Evolutionary conservation across 1,284 basidiomycete genomes (phyloP), one percentile per base, ranked within the genome.

Genomic region (Rhodotorula sp.): DNA sequence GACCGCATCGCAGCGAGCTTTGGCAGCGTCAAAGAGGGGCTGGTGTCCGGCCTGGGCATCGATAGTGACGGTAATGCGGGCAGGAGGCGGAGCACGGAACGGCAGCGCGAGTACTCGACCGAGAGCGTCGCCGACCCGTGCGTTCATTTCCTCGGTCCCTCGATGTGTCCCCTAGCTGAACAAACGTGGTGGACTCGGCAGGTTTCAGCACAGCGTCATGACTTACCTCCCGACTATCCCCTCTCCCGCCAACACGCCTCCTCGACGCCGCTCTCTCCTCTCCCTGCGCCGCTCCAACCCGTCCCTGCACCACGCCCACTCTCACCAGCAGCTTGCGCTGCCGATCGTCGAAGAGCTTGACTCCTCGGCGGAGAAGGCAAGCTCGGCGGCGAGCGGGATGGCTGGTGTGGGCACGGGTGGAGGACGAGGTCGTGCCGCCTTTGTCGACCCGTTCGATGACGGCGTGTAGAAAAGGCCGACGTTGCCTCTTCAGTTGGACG

Each of bases 51-150:
- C 9, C 23, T 67, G 45, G 53, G 27, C 44, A 48, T 61, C 41
- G 53, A 42, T 5, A 44, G 21, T 23, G 44, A 44, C 3, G 58
- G n/a, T 8, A 58, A 23, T 2, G 25, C 27, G 48, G 2, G 27
- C 23, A n/a, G 9, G 45, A 46, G 50, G 56, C 21, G 57, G 27
- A 27, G 27, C 50, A 21, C 44, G 44, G 49, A 41, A n/a, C 16
- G 42, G 56, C 25, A 34, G 14, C 50, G 64, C 46, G 66, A 67
- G 66, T 7, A 61, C 21, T 61, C 60, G 46, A 50, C 46, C 14
- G 66, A 67, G 59, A 56, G 46, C 41, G 46, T 41, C 34, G 50
- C 60, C n/a, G 66, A 67, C 19, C 66, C 66, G 66, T 67, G 7
- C 27, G 66, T 48, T 16, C 17, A 14, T 7, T 4, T 17, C 13